Evolutionary conservation across 352 stramenopile species (phyloP).

Genomic region (Phytopythium sindhum): DNA sequence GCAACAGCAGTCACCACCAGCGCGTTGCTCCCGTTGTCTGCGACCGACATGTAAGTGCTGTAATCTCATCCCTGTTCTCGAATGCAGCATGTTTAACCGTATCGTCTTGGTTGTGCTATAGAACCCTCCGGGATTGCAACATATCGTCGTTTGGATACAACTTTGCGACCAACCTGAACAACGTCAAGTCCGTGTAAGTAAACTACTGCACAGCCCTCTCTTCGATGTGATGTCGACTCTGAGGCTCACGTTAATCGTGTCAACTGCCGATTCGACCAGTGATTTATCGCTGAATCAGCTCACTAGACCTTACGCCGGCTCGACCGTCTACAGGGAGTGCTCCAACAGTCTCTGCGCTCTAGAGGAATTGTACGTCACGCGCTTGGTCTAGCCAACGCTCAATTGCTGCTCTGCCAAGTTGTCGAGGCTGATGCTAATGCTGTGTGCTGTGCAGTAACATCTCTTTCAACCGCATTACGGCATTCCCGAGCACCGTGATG

Average conservation of each 20-base stretch:
- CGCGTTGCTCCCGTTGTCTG: slow-evolving; percentile 17
- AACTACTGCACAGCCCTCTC: neutral
- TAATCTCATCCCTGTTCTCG: neutral
- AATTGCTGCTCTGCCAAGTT: no score
- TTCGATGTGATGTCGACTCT: no score
- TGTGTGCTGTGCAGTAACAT: slow-evolving; percentile 20
- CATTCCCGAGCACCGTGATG: slow-evolving; percentile 21
- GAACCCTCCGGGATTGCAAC: slow-evolving; percentile 38
- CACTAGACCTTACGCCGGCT: slow-evolving; percentile 24
- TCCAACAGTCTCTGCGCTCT: slow-evolving; percentile 19
- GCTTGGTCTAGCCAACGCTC: neutral
- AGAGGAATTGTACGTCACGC: slow-evolving; percentile 26
- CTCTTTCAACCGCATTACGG: slow-evolving; percentile 29
- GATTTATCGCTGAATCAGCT: slow-evolving; percentile 41
- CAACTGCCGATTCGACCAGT: slow-evolving; percentile 13
- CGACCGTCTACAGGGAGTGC: slow-evolving; percentile 14
- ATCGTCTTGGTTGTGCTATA: slow-evolving; percentile 7
- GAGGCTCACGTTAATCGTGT: neutral
- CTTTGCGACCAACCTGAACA: slow-evolving; percentile 22
- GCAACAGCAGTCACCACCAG: slow-evolving; percentile 9
- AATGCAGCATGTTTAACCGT: neutral
- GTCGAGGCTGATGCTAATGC: neutral
- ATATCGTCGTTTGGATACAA: slow-evolving; percentile 32
- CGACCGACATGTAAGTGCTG: slow-evolving; percentile 18
- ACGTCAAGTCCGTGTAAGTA: slow-evolving; percentile 28